Percentiles rank a stretch among this genome's conserved stretches.
Evolutionary conservation across 306 rosid genomes (phyloP).

Genomic region (Cicer chorassanicum): DNA sequence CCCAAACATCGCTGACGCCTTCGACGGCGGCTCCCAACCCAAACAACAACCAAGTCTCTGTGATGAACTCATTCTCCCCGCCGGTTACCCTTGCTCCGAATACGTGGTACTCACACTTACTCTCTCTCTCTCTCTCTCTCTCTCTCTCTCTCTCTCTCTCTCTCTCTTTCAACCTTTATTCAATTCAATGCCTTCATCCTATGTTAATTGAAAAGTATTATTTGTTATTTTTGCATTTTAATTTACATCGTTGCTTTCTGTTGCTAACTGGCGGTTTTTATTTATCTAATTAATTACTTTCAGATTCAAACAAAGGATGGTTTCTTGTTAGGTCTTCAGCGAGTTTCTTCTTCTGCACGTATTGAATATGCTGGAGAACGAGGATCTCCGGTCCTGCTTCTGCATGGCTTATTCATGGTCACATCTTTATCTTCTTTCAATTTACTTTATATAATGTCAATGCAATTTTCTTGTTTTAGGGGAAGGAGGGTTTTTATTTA

Average conservation of each 20-base stretch:
- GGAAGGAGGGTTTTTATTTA: not conserved
- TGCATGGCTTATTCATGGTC: constrained; percentile 82
- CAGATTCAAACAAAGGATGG: constrained; percentile 87
- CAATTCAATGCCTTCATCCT: not conserved
- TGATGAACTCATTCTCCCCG: constrained; percentile 61
- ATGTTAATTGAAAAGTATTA: too few species aligned
- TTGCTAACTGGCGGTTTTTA: not conserved
- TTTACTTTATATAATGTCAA: not conserved
- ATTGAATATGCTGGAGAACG: constrained; percentile 39
- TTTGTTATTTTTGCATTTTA: not conserved
- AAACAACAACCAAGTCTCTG: constrained; percentile 56
- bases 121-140: not conserved
- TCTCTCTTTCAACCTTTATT: not conserved
- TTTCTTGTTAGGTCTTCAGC: constrained; percentile 79
- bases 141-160: not conserved
- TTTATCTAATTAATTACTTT: not conserved
- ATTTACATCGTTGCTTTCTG: not conserved
- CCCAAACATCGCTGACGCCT: constrained; percentile 32
- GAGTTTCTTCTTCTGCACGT: constrained; percentile 67
- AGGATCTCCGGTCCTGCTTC: constrained; percentile 83
- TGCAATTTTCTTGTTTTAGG: not conserved
- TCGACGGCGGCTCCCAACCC: constrained; percentile 42
- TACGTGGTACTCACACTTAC: constrained; percentile 50
- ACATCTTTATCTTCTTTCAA: not conserved
- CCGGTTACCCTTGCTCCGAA: constrained; percentile 83